Evolutionary conservation across 805 yeast species (phyloP).

Genomic region (Ogataea degrootiae): DNA sequence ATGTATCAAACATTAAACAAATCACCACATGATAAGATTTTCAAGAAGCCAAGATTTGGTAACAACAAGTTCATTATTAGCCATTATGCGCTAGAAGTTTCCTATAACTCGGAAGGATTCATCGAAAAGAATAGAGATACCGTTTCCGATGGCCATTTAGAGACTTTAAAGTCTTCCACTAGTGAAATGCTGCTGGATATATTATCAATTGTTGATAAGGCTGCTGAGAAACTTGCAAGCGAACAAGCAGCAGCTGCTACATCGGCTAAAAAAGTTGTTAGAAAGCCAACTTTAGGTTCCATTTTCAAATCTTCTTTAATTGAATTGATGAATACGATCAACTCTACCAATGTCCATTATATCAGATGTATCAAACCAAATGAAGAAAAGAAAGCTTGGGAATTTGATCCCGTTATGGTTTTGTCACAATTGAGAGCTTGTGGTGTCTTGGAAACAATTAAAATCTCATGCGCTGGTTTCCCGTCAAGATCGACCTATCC

Average conservation of each 20-base stretch:
- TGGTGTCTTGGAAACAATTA: slow-evolving; percentile 95
- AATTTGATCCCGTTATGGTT: slow-evolving; percentile 92
- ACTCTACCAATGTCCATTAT: slow-evolving; percentile 93
- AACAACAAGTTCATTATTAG: slow-evolving; percentile 83
- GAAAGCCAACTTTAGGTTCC: slow-evolving; percentile 91
- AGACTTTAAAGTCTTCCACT: slow-evolving; percentile 65
- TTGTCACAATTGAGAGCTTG: slow-evolving; percentile 94
- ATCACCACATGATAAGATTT: slow-evolving; percentile 67
- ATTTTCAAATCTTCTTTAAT: slow-evolving; percentile 89
- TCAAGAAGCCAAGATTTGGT: slow-evolving; percentile 93
- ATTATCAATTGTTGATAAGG: slow-evolving; percentile 58
- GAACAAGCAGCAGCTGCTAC: slow-evolving; percentile 30
- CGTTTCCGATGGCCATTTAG: slow-evolving; percentile 92
- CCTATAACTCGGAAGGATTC: slow-evolving; percentile 89
- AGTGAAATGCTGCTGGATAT: slow-evolving; percentile 65
- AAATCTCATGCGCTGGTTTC: slow-evolving; percentile 97
- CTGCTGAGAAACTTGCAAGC: slow-evolving; percentile 40
- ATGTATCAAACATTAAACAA: slow-evolving; percentile 82
- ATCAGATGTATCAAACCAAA: slow-evolving; percentile 97
- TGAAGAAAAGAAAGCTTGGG: slow-evolving; percentile 92
- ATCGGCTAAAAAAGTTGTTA: slow-evolving; percentile 38
- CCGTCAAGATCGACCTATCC: slow-evolving; percentile 95
- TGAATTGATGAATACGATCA: slow-evolving; percentile 87
- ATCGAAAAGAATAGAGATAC: slow-evolving; percentile 97
- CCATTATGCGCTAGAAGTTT: slow-evolving; percentile 92